Evolutionary conservation across 2,329 filamentous ascomycete species (phyloP), one percentile per base, ranked within the genome.

Genomic region (Arthrobotrys conoides): DNA sequence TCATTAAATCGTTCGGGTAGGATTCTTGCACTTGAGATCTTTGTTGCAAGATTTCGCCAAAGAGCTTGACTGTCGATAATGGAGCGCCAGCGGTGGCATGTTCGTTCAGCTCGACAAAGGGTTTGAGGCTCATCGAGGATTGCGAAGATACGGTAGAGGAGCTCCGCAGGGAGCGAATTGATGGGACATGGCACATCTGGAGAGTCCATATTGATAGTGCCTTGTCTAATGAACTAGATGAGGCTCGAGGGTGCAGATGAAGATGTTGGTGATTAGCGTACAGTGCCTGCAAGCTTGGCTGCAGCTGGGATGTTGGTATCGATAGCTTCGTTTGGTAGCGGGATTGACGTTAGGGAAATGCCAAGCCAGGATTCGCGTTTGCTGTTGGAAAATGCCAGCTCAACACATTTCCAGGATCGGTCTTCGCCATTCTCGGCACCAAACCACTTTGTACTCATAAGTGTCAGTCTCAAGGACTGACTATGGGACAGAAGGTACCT

Each of bases 101-200:
- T 61, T 24, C 57, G 27, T 75, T 73, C 70, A 14, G 76, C 76
- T 16, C 70, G 65, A 44, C 76, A 79, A 57, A 79, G 76, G 14
- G 70, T 65, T 49, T 61, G 48, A 36, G 71, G 67, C 16, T 75
- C 65, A 22, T 70, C 70, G 55, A 79, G 24, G n/a, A n/a, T 48
- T 27, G 64, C 12, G 18, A 79, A 79, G 38, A 79, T 66, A 12
- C 76, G 69, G 27, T 70, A 66, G 46, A 79, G 55, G 12, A 73
- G 49, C 14, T 79, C 71, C 1, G 76, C 5, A 16, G 76, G 76
- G 27, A 79, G 76, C 12, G 66, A n/a, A 16, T 44, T 66, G 33
- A 78, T 67, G 6, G 46, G 16, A 14, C 71, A 68, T 2, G 18
- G 30, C 10, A 9, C 41, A 8, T 36, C 41, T 5, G 55, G 27